A percentile compares a stretch with the other conserved stretches of the same genome.
These are phyloP conservation scores for Leishmania martiniquensis DNA, from an alignment of 208 protist genomes.

Conservation along the genomic window DNA sequence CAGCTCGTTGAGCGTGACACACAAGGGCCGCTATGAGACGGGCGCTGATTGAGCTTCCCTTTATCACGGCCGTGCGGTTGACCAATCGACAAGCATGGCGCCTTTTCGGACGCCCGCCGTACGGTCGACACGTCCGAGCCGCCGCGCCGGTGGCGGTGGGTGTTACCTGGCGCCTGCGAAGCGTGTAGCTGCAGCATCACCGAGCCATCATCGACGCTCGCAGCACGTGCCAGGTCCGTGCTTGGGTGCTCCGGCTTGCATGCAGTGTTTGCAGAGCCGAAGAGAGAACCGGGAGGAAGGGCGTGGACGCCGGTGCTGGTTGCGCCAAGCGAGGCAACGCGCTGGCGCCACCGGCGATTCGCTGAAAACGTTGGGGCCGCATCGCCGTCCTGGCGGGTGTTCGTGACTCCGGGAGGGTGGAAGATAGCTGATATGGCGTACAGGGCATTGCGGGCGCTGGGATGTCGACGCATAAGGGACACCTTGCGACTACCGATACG, in stretches of 20 bases:
- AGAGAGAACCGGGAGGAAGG: background rate
- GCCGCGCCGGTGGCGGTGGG: background rate
- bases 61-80: background rate
- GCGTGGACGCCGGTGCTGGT: background rate
- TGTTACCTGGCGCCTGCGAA: background rate
- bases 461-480: background rate
- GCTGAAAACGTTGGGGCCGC: background rate
- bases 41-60: background rate
- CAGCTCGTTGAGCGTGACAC: background rate
- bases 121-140: background rate
- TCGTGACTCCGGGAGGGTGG: background rate
- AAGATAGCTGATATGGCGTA: too few species aligned
- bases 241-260: background rate
- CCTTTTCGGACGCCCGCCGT: background rate
- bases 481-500: background rate
- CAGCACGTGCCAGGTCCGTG: background rate
- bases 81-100: background rate
- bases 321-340: background rate
- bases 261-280: background rate
- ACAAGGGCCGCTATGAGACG: background rate
- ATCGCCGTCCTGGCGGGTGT: background rate
- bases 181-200: background rate
- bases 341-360: background rate
- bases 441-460: background rate
- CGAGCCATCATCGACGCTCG: background rate